Base-by-base conservation (phyloP, 192 early-diverging fungal species). In the Coemansia sp. region DNA sequence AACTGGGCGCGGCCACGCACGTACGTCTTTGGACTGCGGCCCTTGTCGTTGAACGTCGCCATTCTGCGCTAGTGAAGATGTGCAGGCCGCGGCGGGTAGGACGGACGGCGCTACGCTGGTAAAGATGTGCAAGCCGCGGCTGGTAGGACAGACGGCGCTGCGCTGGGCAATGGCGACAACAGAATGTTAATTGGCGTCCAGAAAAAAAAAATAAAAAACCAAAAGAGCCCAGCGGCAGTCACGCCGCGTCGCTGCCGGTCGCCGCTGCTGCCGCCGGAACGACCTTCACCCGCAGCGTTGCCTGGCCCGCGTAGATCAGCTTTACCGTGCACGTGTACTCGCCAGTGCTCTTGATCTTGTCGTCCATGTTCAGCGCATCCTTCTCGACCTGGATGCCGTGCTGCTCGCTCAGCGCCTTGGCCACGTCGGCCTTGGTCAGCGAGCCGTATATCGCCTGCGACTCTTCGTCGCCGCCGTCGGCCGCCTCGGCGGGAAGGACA, bases 291-390 rank as follows among this genome's bases (percentile, higher is more conserved):
- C 44, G 52, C 44, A 72, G 50, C 10, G 68, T 56, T 18, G 61
- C 56, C 29, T 64, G 55, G 5, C 68, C 68, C 3, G 68, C 68
- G 35, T 72, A 72, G 16, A 60, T 53, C 36, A 72, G 68, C 45
- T 72, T 72, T 13, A 60, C 56, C 17, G 47, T 52, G 35, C 68
- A 72, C 2, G 34, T 56, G 44, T 64, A 72, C 39, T 72, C 56
- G 37, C 68, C 68, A 1, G 52, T 47, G 43, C 37, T 55, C 60
- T 72, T 72, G 44, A 72, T 72, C 53, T 72, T 72, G 35, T 72
- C 68, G 30, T 72, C 53, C 61, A 72, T 72, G 20, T 10, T 38
- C 38, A 72, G 44, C 20, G 68, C 52, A 2, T 59, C 56, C 44
- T 60, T 59, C 33, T 72, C 68, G 12, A 72, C 40, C 16, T 26